These are phyloP conservation scores for Geotrichum bryndzae DNA, from an alignment of 1,139 yeast genomes.

Conservation along the genomic window DNA sequence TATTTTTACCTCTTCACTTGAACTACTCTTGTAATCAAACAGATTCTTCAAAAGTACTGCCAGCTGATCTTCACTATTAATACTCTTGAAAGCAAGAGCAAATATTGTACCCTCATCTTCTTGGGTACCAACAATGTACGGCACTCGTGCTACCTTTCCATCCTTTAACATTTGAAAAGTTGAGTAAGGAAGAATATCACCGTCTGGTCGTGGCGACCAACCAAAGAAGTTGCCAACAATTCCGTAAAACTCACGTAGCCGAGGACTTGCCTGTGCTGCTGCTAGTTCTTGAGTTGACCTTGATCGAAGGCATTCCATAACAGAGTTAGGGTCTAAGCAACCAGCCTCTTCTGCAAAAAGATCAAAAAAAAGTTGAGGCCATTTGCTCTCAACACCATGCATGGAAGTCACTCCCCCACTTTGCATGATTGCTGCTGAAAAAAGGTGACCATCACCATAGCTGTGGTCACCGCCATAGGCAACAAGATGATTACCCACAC, in stretches of 20 bases:
- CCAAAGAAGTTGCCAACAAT: conserved; percentile 18
- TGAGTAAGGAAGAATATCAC: conserved; percentile 20
- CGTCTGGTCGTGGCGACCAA: conserved; percentile 22
- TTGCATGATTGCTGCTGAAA: conserved; percentile 30
- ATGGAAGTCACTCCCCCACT: conserved; percentile 20
- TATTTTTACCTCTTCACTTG: neutral
- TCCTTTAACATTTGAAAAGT: conserved; percentile 16
- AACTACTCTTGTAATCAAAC: neutral
- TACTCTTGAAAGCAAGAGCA: conserved; percentile 7
- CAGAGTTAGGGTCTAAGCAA: conserved; percentile 17
- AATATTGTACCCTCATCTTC: conserved; percentile 25
- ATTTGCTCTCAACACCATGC: conserved; percentile 1
- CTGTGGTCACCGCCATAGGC: conserved; percentile 19
- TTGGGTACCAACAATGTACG: conserved; percentile 22
- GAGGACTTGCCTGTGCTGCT: conserved; percentile 15
- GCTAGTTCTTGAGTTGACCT: conserved; percentile 11
- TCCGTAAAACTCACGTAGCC: neutral
- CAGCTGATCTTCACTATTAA: neutral
- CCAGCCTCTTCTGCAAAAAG: conserved; percentile 12
- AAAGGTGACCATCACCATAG: conserved; percentile 18
- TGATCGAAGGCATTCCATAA: conserved; percentile 21
- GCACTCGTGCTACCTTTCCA: conserved; percentile 20
- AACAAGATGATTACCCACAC: conserved; percentile 28
- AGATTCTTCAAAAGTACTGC: neutral
- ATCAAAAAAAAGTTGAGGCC: conserved; percentile 14